Conservation (phyloP, 331 rosid genomes). For the Acacia concinna region DNA sequence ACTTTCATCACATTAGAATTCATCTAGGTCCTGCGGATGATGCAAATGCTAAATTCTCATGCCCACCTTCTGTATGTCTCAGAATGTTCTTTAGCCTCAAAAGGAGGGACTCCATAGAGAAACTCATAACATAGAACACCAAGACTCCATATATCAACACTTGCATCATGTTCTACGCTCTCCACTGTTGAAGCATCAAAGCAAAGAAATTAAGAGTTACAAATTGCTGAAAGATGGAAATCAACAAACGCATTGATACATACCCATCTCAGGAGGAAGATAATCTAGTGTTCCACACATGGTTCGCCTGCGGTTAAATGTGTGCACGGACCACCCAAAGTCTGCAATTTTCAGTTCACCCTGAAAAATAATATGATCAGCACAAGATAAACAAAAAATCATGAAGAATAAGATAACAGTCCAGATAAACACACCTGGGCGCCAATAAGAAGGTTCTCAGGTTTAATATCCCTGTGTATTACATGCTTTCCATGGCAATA, state of each 20-base stretch:
- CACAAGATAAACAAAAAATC: slow-evolving; percentile 9
- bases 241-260: slow-evolving; percentile 11
- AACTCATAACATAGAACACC: slow-evolving; percentile 97
- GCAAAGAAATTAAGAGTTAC: background rate
- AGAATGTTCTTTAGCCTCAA: slow-evolving; percentile 97
- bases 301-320: slow-evolving; percentile 95
- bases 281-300: slow-evolving; percentile 99
- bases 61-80: slow-evolving; percentile 92
- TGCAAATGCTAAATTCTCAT: slow-evolving; percentile 1
- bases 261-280: slow-evolving; percentile 99
- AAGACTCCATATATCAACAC: slow-evolving; percentile 98
- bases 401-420: slow-evolving; percentile 17
- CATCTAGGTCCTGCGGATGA: background rate
- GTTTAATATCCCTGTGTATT: slow-evolving; percentile 95
- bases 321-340: slow-evolving; percentile 99
- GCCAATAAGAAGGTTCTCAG: slow-evolving; percentile 93
- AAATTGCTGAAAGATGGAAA: background rate
- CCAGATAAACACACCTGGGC: slow-evolving; percentile 65
- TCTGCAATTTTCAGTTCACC: slow-evolving; percentile 98
- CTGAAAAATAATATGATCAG: slow-evolving; percentile 47
- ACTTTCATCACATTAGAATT: background rate
- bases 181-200: slow-evolving; percentile 64
- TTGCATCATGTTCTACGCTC: slow-evolving; percentile 96
- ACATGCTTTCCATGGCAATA: slow-evolving; percentile 99
- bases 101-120: slow-evolving; percentile 95